Percentiles rank a stretch among this genome's conserved stretches.
Evolutionary conservation across 2,329 filamentous ascomycete species (phyloP).

Genomic region (Hypoxylon sp.): DNA sequence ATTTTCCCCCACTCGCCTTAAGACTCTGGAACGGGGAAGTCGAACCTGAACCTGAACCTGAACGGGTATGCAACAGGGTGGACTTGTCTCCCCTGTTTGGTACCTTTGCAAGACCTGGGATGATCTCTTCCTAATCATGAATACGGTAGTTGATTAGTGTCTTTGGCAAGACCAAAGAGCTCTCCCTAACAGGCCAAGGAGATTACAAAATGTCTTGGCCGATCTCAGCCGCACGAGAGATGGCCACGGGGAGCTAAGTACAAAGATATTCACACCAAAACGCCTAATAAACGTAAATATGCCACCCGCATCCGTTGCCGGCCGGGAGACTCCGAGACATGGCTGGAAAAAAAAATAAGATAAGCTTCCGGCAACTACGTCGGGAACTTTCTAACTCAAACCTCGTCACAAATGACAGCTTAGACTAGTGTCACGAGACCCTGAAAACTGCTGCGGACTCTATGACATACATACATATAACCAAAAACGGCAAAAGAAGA

Average conservation of each 20-base stretch:
- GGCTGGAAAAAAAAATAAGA: constrained; percentile 15
- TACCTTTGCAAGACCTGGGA: constrained; percentile 34
- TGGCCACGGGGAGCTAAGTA: neutral
- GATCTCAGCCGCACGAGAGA: constrained; percentile 42
- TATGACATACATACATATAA: constrained; percentile 14
- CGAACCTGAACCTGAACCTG: constrained; percentile 20
- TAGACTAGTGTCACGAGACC: constrained; percentile 25
- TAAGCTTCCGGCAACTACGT: constrained; percentile 21
- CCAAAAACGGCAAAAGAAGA: constrained; percentile 13
- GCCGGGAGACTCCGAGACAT: constrained; percentile 31
- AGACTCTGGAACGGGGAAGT: constrained; percentile 34
- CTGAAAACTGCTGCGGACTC: constrained; percentile 3
- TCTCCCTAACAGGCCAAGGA: constrained; percentile 7
- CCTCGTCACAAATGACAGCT: constrained; percentile 17
- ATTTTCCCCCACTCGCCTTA: constrained; percentile 38
- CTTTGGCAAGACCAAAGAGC: constrained; percentile 2
- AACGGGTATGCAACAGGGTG: constrained; percentile 33
- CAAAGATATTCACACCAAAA: neutral
- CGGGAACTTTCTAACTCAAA: constrained; percentile 31
- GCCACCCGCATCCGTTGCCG: constrained; percentile 6
- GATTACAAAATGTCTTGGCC: constrained; percentile 27
- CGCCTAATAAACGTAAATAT: neutral
- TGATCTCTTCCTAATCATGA: constrained; percentile 23
- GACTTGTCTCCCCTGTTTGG: constrained; percentile 14
- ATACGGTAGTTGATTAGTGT: constrained; percentile 27